Evolutionary conservation across 2,329 filamentous ascomycete species (phyloP).

Genomic region (Beauveria scarabaeidicola): DNA sequence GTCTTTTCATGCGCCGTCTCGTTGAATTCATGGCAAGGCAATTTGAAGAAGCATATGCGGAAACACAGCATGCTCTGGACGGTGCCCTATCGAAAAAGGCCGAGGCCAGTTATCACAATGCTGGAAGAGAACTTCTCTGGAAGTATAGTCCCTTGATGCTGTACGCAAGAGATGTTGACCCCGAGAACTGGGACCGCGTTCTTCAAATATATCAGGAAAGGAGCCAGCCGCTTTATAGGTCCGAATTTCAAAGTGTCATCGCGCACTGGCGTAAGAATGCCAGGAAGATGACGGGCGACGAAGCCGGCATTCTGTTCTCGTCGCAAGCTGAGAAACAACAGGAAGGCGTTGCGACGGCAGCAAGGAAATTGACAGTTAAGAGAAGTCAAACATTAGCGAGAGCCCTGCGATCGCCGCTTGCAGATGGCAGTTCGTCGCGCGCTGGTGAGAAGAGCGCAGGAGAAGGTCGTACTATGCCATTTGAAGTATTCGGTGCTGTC

Average conservation of each 20-base stretch:
- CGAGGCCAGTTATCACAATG: conserved; percentile 61
- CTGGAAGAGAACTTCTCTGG: conserved; percentile 69
- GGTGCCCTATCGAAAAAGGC: conserved; percentile 56
- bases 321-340: conserved; percentile 76
- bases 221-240: conserved; percentile 67
- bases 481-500: conserved; percentile 71
- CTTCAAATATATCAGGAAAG: conserved; percentile 74
- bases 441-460: conserved; percentile 48
- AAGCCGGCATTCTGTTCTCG: conserved; percentile 80
- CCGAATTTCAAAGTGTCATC: conserved; percentile 71
- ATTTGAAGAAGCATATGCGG: conserved; percentile 67
- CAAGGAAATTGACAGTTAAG: conserved; percentile 88
- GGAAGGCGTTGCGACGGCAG: conserved; percentile 65
- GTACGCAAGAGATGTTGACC: conserved; percentile 79
- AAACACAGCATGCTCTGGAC: conserved; percentile 57
- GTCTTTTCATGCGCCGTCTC: conserved; percentile 68
- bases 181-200: conserved; percentile 70
- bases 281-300: conserved; percentile 66
- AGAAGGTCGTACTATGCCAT: conserved; percentile 62
- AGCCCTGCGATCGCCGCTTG: conserved; percentile 58
- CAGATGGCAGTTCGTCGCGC: conserved; percentile 47
- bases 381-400: conserved; percentile 80
- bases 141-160: conserved; percentile 80
- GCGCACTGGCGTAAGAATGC: conserved; percentile 73
- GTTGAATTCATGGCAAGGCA: conserved; percentile 74